phyloP scores from a whole-genome alignment of 345 rosid genomes.

The Brassica rapa region DNA sequence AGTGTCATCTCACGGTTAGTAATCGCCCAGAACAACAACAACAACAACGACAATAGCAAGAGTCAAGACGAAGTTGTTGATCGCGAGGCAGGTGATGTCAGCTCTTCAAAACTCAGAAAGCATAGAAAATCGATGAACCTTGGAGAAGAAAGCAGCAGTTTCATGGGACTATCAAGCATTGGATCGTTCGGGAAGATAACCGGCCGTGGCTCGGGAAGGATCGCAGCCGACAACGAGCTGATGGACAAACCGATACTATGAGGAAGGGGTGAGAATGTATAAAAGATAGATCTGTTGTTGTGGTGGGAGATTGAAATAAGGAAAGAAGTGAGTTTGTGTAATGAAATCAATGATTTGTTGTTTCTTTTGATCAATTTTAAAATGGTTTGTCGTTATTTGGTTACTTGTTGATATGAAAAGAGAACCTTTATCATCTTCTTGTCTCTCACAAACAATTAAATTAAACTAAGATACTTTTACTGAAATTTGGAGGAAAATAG shows the following conservation, averaged over 20 bases:
- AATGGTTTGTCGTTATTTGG: slow-evolving; percentile 20
- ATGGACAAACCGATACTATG: slow-evolving; percentile 54
- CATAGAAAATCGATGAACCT: slow-evolving; percentile 66
- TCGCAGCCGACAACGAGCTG: slow-evolving; percentile 63
- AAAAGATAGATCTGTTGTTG: slow-evolving; percentile 34
- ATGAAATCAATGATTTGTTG: slow-evolving; percentile 28
- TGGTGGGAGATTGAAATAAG: slow-evolving; percentile 35
- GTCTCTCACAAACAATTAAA: neutral
- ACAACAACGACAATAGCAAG: slow-evolving; percentile 34
- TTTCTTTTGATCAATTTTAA: slow-evolving; percentile 39
- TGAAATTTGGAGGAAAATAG: neutral
- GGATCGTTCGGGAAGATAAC: slow-evolving; percentile 71
- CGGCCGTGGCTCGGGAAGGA: slow-evolving; percentile 74
- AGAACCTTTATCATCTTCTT: neutral
- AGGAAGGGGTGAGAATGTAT: slow-evolving; percentile 23
- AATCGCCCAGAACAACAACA: slow-evolving; percentile 56
- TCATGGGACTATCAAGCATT: slow-evolving; percentile 74
- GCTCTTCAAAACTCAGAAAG: slow-evolving; percentile 68
- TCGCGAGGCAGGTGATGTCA: slow-evolving; percentile 50
- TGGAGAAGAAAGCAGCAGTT: slow-evolving; percentile 93
- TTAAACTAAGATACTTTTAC: neutral
- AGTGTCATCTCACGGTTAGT: slow-evolving; percentile 67
- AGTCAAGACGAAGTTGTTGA: slow-evolving; percentile 51
- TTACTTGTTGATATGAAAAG: slow-evolving; percentile 10
- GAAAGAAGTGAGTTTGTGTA: slow-evolving; percentile 26